Percentiles rank a stretch among this genome's conserved stretches.
Conservation (phyloP, 768 basidiomycete genomes). For the Naematelia encephala region DNA sequence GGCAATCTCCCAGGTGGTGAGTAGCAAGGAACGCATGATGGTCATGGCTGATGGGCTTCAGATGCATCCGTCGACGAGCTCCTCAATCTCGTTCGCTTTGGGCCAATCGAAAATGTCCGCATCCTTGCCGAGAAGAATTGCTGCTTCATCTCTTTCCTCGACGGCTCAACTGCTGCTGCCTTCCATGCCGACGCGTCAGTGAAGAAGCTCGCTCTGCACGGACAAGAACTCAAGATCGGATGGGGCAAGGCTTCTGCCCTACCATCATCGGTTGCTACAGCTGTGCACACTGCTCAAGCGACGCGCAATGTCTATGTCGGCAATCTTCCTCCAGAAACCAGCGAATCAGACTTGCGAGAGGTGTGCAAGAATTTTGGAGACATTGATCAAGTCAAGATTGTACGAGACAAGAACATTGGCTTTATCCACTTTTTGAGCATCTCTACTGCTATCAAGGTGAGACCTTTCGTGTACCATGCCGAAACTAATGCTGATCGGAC, state of each 20-base stretch:
- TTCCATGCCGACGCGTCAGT: constrained; percentile 97
- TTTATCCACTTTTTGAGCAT: constrained; percentile 99
- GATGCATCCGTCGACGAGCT: constrained; percentile 97
- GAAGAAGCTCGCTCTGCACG: constrained; percentile 87
- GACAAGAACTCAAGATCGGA: constrained; percentile 95
- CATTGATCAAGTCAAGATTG: constrained; percentile 99
- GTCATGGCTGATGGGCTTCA: constrained; percentile 11
- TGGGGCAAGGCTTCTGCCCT: constrained; percentile 96
- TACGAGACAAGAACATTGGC: constrained; percentile 97
- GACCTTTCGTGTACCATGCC: constrained; percentile 25
- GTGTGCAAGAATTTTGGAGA: constrained; percentile 82
- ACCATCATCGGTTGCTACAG: constrained; percentile 75
- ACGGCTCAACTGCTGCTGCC: constrained; percentile 84
- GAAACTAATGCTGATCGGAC: constrained; percentile 11
- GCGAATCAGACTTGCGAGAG: constrained; percentile 86
- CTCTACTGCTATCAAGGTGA: constrained; percentile 86
- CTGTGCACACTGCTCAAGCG: constrained; percentile 87
- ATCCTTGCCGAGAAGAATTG: constrained; percentile 95
- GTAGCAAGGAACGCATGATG: constrained; percentile 3
- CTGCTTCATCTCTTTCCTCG: constrained; percentile 97
- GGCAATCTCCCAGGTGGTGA: constrained; percentile 79
- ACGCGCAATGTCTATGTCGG: constrained; percentile 96
- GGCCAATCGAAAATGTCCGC: constrained; percentile 89
- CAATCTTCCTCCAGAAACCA: constrained; percentile 81
- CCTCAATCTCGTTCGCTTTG: constrained; percentile 95